Evolutionary conservation across 176 grass and related monocot genomes (phyloP).

Genomic region (Stipa capillata): DNA sequence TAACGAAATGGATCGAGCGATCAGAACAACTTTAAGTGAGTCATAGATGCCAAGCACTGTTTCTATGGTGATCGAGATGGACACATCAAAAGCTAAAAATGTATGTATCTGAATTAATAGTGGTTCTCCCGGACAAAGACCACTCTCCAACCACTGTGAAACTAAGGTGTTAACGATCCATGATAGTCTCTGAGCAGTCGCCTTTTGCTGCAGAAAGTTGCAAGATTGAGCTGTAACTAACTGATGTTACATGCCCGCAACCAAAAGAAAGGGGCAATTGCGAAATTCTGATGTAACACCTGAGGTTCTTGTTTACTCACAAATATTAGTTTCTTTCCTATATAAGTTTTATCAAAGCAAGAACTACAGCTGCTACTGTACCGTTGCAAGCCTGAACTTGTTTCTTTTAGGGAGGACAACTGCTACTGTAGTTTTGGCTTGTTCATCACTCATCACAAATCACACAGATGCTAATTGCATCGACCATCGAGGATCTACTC

Average conservation of each 20-base stretch:
- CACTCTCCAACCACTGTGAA: neutral
- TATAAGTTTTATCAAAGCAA: neutral
- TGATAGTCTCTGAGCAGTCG: neutral
- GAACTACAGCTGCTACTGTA: neutral
- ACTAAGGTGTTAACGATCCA: neutral
- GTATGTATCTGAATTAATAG: neutral
- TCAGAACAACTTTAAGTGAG: neutral
- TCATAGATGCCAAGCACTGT: neutral
- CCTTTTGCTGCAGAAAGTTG: neutral
- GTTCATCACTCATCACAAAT: neutral
- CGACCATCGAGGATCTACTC: neutral
- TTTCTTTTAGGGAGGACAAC: neutral
- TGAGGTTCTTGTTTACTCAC: neutral
- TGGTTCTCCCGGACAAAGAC: neutral
- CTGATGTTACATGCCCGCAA: neutral
- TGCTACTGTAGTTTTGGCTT: neutral
- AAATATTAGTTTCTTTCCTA: neutral
- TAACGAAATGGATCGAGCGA: neutral
- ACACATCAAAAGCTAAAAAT: neutral
- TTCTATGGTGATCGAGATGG: neutral
- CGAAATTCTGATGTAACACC: neutral
- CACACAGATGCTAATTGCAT: neutral
- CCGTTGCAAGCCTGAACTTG: neutral
- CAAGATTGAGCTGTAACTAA: neutral
- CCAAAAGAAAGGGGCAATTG: neutral